Conservation (phyloP, 345 rosid genomes). For the Cardamine chenopodiifolia region DNA sequence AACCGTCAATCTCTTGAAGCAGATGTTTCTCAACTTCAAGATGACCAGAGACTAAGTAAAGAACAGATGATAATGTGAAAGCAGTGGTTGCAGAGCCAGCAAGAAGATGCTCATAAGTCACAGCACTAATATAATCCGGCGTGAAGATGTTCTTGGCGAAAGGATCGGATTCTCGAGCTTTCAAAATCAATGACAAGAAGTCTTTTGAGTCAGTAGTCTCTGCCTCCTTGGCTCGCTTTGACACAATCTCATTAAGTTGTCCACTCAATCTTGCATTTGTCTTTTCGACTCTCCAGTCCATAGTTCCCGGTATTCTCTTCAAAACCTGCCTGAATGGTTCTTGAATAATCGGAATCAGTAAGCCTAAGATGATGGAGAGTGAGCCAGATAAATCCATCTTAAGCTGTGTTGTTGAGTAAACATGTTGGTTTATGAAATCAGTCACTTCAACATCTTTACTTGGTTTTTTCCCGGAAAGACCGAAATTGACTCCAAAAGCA, state of each 20-base stretch:
- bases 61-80: slow-evolving; percentile 72
- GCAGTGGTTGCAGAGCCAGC: slow-evolving; percentile 92
- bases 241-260: slow-evolving; percentile 74
- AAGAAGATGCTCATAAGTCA: slow-evolving; percentile 89
- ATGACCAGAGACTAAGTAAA: slow-evolving; percentile 76
- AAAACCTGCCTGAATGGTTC: slow-evolving; percentile 85
- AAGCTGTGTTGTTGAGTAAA: slow-evolving; percentile 87
- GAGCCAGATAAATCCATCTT: slow-evolving; percentile 94
- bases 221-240: slow-evolving; percentile 58
- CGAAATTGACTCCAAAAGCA: slow-evolving; percentile 81
- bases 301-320: slow-evolving; percentile 81
- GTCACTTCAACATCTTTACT: slow-evolving; percentile 49
- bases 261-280: slow-evolving; percentile 57
- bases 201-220: slow-evolving; percentile 59
- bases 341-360: slow-evolving; percentile 73
- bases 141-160: slow-evolving; percentile 55
- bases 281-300: slow-evolving; percentile 80
- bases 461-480: slow-evolving; percentile 57
- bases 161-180: slow-evolving; percentile 65
- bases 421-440: slow-evolving; percentile 76
- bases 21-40: slow-evolving; percentile 69
- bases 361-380: slow-evolving; percentile 72
- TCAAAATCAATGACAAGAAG: slow-evolving; percentile 71
- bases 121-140: slow-evolving; percentile 76
- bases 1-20: slow-evolving; percentile 71